Evolutionary conservation across 148 eudicot species (phyloP).

Genomic region (Linanthus parryae): DNA sequence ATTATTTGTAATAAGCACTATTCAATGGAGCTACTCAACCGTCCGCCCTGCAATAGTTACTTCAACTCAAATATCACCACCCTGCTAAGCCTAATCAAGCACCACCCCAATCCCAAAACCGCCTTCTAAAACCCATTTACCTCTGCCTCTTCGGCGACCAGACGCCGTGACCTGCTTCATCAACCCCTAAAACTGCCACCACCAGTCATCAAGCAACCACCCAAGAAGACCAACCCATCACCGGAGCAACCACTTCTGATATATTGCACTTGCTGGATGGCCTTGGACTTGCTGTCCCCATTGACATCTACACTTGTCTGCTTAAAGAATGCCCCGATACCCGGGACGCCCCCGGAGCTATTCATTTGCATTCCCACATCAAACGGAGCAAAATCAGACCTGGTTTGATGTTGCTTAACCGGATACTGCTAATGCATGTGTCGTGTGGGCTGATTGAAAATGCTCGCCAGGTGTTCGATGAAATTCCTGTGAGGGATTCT

Average conservation of each 20-base stretch:
- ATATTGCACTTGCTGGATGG: constrained; percentile 53
- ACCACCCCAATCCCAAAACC: too few species aligned
- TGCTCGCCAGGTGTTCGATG: constrained; percentile 61
- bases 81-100: too few species aligned
- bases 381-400: constrained; percentile 22
- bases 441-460: constrained; percentile 37
- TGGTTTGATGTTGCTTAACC: constrained; percentile 35
- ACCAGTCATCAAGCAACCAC: constrained; percentile 1
- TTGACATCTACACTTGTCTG: constrained; percentile 52
- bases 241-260: constrained; percentile 29
- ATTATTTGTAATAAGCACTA: too few species aligned
- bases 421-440: constrained; percentile 48
- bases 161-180: background rate
- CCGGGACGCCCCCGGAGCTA: constrained; percentile 29
- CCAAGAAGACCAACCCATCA: background rate
- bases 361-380: constrained; percentile 35
- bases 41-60: too few species aligned
- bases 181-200: background rate
- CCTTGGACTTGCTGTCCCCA: constrained; percentile 36
- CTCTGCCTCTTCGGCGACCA: background rate
- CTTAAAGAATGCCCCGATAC: constrained; percentile 51
- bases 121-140: too few species aligned
- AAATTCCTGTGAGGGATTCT: constrained; percentile 39
- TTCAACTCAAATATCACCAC: too few species aligned
- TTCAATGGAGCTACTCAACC: too few species aligned